Conservation (phyloP, 306 rosid genomes). For the Cucurbita pepo region DNA sequence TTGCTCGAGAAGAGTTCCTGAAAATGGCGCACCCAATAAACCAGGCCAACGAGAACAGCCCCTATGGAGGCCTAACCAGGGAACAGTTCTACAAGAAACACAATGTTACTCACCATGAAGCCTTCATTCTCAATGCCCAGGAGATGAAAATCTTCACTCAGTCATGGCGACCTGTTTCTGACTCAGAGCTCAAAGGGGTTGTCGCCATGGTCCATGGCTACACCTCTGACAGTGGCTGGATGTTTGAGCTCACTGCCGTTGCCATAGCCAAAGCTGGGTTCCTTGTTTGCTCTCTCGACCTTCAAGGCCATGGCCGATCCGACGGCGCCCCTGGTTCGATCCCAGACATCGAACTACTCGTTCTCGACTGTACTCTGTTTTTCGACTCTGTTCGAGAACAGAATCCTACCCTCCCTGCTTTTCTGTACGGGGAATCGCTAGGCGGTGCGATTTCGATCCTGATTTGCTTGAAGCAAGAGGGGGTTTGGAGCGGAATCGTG, state of each 20-base stretch:
- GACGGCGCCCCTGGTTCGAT: conserved; percentile 4
- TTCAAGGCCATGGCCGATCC: conserved; percentile 7
- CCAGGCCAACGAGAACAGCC: conserved; percentile 10
- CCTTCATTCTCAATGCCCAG: conserved; percentile 3
- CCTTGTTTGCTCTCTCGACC: conserved; percentile 7
- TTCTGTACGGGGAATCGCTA: conserved; percentile 9
- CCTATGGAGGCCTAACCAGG: not conserved
- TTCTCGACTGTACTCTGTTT: not conserved
- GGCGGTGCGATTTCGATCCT: conserved; percentile 7
- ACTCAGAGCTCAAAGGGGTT: not conserved
- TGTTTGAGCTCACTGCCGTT: conserved; percentile 2
- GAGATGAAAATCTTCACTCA: conserved; percentile 11
- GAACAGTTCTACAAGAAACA: conserved; percentile 5
- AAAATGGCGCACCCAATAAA: conserved; percentile 7
- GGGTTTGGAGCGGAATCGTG: conserved; percentile 2
- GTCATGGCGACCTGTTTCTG: conserved; percentile 1
- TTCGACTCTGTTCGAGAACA: not conserved
- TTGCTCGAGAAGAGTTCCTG: not conserved
- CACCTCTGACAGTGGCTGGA: conserved; percentile 6
- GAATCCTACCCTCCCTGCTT: not conserved
- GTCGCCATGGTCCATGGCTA: conserved; percentile 12
- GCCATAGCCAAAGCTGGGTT: conserved; percentile 8
- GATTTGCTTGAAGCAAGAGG: not conserved
- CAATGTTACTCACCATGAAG: not conserved
- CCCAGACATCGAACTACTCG: not conserved